phyloP scores from a whole-genome alignment of 2,329 filamentous ascomycete genomes.

The Diaporthe nobilis region DNA sequence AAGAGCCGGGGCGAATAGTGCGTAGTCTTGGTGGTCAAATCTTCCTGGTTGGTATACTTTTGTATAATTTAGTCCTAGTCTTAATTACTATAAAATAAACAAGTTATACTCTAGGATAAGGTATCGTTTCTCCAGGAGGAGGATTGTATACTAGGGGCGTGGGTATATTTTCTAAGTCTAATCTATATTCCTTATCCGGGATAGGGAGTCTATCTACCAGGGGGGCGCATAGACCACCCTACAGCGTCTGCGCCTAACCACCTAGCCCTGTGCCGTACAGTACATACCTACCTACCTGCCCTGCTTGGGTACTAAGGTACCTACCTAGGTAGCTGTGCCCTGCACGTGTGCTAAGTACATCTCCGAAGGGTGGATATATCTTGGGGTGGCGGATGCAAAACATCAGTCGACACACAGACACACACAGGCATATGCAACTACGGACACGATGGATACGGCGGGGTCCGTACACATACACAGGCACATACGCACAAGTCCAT shows the following conservation, averaged over 20 bases:
- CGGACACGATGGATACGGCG: not conserved
- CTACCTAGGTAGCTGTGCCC: not conserved
- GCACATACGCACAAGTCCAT: not conserved
- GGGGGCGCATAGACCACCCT: too few relatives aligned
- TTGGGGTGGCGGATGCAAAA: conserved; percentile 1
- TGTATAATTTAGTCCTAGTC: too few relatives aligned
- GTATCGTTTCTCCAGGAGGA: too few relatives aligned
- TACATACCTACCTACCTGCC: not conserved
- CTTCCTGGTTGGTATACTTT: too few relatives aligned
- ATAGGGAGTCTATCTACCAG: too few relatives aligned
- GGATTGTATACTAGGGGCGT: too few relatives aligned
- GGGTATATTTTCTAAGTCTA: too few relatives aligned
- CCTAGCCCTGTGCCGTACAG: not conserved
- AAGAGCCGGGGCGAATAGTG: too few relatives aligned
- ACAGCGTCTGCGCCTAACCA: conserved; percentile 2
- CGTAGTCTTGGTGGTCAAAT: too few relatives aligned
- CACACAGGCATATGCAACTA: not conserved
- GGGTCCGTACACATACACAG: not conserved
- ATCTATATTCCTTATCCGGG: too few relatives aligned
- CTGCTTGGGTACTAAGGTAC: not conserved
- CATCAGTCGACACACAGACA: conserved; percentile 24
- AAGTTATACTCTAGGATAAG: too few relatives aligned
- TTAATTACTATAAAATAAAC: too few relatives aligned
- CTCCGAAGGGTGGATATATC: not conserved
- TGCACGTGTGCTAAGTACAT: not conserved